Evolutionary conservation across 805 yeast species (phyloP).

Genomic region (Saturnispora kantuleensis): DNA sequence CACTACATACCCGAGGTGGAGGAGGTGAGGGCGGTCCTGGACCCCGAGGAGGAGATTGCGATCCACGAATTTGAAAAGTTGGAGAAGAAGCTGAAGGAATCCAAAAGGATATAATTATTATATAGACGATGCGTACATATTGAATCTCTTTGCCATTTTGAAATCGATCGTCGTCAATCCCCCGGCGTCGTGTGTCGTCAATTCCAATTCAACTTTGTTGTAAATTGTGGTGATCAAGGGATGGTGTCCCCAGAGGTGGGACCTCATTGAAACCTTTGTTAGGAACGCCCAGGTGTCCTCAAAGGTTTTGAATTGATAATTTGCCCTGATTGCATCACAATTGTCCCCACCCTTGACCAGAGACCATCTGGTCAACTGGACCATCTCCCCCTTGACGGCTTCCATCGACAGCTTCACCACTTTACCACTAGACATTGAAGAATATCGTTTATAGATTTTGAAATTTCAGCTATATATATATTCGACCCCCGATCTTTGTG

Average conservation of each 20-base stretch:
- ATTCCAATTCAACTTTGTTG: constrained; percentile 41
- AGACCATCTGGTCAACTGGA: constrained; percentile 9
- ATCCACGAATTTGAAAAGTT: constrained; percentile 71
- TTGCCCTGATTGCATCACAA: constrained; percentile 23
- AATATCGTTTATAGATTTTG: no score
- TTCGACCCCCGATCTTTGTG: no score
- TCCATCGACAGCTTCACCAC: constrained; percentile 21
- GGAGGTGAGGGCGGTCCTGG: constrained; percentile 35
- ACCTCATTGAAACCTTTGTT: constrained; percentile 44
- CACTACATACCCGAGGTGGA: constrained; percentile 61
- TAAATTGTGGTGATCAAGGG: constrained; percentile 60
- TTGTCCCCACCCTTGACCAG: background rate
- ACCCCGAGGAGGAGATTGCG: constrained; percentile 46
- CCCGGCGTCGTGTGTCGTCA: constrained; percentile 58
- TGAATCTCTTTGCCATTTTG: constrained; percentile 42
- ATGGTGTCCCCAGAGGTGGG: constrained; percentile 57
- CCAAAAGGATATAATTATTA: constrained; percentile 11
- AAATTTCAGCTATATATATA: no score
- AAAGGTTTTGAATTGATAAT: constrained; percentile 35
- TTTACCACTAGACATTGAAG: constrained; percentile 19
- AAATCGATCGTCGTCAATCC: constrained; percentile 49
- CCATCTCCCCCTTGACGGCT: constrained; percentile 18
- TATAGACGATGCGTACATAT: constrained; percentile 24
- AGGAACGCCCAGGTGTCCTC: constrained; percentile 61
- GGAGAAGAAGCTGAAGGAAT: constrained; percentile 43